These are phyloP conservation scores for Obba rivulosa DNA, from an alignment of 768 basidiomycete genomes.

Conservation along the genomic window DNA sequence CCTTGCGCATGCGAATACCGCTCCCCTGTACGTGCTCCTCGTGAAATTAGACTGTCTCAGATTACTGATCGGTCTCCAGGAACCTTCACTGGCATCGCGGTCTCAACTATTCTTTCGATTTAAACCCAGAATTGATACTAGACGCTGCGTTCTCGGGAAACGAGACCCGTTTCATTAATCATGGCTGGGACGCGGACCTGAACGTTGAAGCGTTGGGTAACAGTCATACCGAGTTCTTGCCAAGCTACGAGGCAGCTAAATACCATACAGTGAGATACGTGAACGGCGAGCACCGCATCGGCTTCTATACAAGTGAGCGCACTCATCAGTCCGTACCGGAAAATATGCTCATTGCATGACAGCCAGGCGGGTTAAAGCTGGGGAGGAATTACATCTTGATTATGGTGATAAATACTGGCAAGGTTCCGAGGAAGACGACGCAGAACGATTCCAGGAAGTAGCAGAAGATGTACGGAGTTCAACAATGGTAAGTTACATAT, in stretches of 20 bases:
- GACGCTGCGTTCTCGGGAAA: constrained; percentile 43
- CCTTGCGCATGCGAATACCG: not conserved
- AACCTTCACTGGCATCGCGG: constrained; percentile 7
- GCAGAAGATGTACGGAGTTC: too few relatives aligned
- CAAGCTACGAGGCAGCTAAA: not conserved
- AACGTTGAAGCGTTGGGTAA: constrained; percentile 17
- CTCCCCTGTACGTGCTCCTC: not conserved
- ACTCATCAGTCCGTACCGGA: not conserved
- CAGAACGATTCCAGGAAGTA: too few relatives aligned
- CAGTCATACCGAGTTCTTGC: not conserved
- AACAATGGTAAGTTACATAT: too few relatives aligned
- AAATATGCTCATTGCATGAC: not conserved
- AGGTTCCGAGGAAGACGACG: too few relatives aligned
- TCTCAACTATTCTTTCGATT: constrained; percentile 33
- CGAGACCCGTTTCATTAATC: constrained; percentile 41
- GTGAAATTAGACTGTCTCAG: too few relatives aligned
- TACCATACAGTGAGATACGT: constrained; percentile 22
- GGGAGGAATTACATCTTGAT: constrained; percentile 30
- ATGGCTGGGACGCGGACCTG: constrained; percentile 6
- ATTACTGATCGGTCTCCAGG: not conserved
- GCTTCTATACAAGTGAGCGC: constrained; percentile 31
- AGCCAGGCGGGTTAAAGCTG: constrained; percentile 23
- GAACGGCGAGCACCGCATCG: constrained; percentile 31
- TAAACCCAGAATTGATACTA: constrained; percentile 11
- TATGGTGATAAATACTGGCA: constrained; percentile 30